Evolutionary conservation across 2,329 filamentous ascomycete species (phyloP).

Genomic region (Amylocarpus encephaloides): DNA sequence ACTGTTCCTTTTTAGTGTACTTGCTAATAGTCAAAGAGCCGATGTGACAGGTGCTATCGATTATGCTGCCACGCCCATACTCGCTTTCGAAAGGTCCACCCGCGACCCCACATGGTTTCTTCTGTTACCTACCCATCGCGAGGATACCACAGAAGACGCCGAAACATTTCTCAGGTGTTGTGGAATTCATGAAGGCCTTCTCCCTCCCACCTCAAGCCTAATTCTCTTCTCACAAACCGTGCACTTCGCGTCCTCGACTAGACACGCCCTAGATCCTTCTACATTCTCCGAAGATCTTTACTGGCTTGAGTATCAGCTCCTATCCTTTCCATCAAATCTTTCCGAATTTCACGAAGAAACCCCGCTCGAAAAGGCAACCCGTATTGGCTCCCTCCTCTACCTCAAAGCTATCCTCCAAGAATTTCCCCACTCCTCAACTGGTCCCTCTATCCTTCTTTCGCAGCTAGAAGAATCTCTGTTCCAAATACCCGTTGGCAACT

Average conservation of each 20-base stretch:
- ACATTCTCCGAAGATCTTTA: conserved; percentile 19
- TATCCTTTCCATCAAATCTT: conserved; percentile 11
- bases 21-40: conserved; percentile 10
- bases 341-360: background rate
- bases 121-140: background rate
- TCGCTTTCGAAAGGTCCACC: conserved; percentile 8
- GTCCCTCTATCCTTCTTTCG: conserved; percentile 14
- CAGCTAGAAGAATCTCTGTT: conserved; percentile 11
- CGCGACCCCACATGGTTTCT: conserved; percentile 12
- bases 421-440: conserved; percentile 14
- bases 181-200: conserved; percentile 7
- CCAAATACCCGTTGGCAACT: conserved; percentile 1
- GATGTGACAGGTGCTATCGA: conserved; percentile 24
- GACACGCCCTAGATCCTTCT: conserved; percentile 9
- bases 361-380: conserved; percentile 12
- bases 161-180: background rate
- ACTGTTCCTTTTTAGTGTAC: background rate
- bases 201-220: conserved; percentile 10
- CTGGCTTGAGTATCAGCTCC: conserved; percentile 12
- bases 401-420: conserved; percentile 20
- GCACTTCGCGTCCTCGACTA: background rate
- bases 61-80: conserved; percentile 16
- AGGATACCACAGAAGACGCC: background rate
- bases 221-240: conserved; percentile 16
- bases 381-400: conserved; percentile 17